phyloP scores from a whole-genome alignment of 331 rosid species.

The Phaseolus coccineus region DNA sequence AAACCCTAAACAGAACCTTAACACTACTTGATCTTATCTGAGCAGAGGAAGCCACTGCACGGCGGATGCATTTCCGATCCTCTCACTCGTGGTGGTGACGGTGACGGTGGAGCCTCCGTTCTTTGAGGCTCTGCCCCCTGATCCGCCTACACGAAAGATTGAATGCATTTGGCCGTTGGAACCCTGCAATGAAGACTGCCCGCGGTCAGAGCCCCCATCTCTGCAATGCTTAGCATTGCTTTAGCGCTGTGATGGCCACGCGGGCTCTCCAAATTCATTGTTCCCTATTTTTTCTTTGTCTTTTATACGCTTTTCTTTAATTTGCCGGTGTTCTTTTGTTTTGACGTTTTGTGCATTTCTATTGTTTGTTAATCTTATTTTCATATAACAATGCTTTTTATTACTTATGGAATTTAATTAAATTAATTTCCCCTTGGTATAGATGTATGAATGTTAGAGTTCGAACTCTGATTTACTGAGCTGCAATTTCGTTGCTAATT shows the following conservation, averaged over 20 bases:
- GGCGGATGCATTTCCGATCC: neutral
- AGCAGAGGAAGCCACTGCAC: conserved; percentile 48
- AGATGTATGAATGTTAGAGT: too few species aligned
- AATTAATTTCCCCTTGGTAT: neutral
- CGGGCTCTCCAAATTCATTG: conserved; percentile 43
- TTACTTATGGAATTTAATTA: neutral
- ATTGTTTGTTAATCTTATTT: neutral
- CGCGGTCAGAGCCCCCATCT: conserved; percentile 60
- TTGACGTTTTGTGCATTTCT: neutral
- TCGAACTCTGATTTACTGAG: neutral
- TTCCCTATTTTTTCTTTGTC: neutral
- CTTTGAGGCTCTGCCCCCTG: conserved; percentile 45
- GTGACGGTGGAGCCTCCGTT: conserved; percentile 45
- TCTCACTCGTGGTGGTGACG: neutral
- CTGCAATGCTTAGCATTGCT: neutral
- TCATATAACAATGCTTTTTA: neutral
- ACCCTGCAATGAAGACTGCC: conserved; percentile 67
- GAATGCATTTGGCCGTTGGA: conserved; percentile 31
- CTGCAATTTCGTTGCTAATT: neutral
- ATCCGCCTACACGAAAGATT: neutral
- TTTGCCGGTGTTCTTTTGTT: neutral
- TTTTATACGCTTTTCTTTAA: neutral
- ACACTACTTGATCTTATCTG: conserved; percentile 75
- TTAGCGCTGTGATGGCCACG: conserved; percentile 59
- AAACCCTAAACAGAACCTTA: conserved; percentile 15